Percentiles rank a stretch among this genome's conserved stretches.
Evolutionary conservation across 371 early-diverging fungal species (phyloP).

Genomic region (Apophysomyces sp.): DNA sequence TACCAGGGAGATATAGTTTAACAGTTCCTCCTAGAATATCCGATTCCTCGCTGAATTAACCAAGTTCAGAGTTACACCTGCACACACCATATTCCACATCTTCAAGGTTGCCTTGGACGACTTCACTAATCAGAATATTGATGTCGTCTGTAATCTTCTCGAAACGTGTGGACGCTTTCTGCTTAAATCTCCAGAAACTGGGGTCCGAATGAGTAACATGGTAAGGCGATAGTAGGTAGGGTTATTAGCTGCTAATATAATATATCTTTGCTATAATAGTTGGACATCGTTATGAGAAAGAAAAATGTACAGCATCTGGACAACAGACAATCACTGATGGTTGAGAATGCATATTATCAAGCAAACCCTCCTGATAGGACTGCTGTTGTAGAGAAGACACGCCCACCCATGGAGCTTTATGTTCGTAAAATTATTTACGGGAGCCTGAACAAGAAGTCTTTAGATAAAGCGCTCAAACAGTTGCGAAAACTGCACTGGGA

Average conservation of each 20-base stretch:
- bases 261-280: conserved; percentile 14
- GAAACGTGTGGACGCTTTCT: conserved; percentile 93
- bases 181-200: conserved; percentile 73
- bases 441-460: conserved; percentile 67
- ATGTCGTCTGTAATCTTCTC: conserved; percentile 78
- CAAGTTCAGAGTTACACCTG: conserved; percentile 87
- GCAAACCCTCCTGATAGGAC: conserved; percentile 82
- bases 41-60: conserved; percentile 88
- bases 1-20: neutral
- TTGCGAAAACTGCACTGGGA: conserved; percentile 91
- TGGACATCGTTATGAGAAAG: conserved; percentile 90
- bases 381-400: conserved; percentile 60
- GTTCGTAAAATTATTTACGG: conserved; percentile 82
- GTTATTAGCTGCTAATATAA: neutral
- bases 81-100: conserved; percentile 78
- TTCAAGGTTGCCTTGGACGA: conserved; percentile 84
- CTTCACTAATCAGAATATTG: conserved; percentile 81
- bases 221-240: conserved; percentile 33
- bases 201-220: conserved; percentile 61
- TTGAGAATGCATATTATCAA: conserved; percentile 92
- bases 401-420: conserved; percentile 80
- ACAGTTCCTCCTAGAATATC: conserved; percentile 54
- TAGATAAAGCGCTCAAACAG: conserved; percentile 70
- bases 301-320: conserved; percentile 83
- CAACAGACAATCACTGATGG: conserved; percentile 78